A percentile compares a stretch with the other conserved stretches of the same genome.
Evolutionary conservation across 2,329 filamentous ascomycete genomes (phyloP).

Genomic region (Hypoxylon sp.): DNA sequence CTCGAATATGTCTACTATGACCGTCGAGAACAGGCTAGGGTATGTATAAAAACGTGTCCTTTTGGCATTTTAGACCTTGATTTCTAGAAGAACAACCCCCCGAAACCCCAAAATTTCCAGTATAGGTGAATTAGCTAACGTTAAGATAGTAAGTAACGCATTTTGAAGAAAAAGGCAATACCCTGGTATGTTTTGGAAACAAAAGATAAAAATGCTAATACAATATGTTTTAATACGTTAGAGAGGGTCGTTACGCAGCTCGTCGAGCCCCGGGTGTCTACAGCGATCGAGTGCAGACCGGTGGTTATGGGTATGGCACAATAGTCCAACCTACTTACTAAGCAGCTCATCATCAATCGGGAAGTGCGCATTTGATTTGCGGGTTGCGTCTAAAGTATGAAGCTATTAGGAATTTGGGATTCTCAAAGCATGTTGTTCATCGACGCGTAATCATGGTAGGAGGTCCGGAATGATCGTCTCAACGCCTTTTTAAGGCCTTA

Average conservation of each 20-base stretch:
- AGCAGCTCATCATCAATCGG: conserved; percentile 1
- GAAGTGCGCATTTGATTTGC: neutral
- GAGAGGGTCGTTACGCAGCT: conserved; percentile 68
- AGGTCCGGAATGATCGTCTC: neutral
- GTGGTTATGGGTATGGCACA: conserved; percentile 75
- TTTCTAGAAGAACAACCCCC: no score
- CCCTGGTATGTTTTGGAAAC: no score
- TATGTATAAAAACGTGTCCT: no score
- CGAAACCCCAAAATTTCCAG: no score
- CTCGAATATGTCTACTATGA: conserved; percentile 87
- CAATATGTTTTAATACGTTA: no score
- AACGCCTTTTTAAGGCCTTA: no score
- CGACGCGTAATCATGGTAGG: neutral
- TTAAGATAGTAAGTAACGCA: no score
- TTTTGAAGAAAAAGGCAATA: no score
- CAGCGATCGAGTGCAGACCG: conserved; percentile 79
- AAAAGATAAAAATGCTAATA: no score
- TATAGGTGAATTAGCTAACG: no score
- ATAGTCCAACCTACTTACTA: conserved; percentile 57
- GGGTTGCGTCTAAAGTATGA: neutral
- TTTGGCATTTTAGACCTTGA: no score
- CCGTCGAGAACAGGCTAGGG: conserved; percentile 75
- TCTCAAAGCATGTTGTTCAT: neutral
- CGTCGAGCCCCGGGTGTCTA: conserved; percentile 77
- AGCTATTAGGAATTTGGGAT: neutral